Conservation (phyloP, 768 basidiomycete species). For the Rhodotorula diobovata region DNA sequence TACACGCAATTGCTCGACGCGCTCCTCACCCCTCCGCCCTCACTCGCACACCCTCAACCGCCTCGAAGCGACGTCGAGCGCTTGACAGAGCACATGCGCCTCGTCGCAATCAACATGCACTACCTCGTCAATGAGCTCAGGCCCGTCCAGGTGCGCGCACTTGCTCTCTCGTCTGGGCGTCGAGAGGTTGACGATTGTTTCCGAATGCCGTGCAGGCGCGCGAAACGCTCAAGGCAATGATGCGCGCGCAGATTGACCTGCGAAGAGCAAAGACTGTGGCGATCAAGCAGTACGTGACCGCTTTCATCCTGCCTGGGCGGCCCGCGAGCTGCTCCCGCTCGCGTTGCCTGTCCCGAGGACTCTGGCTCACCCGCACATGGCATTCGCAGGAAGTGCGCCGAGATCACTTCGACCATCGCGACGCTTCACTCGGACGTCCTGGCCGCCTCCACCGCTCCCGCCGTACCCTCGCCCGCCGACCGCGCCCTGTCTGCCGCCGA, state of each 20-base stretch:
- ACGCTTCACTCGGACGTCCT: background rate
- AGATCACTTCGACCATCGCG: background rate
- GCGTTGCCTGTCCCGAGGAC: background rate
- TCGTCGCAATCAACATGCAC: slow-evolving; percentile 80
- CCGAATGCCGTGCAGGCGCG: slow-evolving; percentile 65
- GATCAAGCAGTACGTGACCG: slow-evolving; percentile 62
- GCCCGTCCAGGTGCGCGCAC: slow-evolving; percentile 65
- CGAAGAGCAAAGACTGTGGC: slow-evolving; percentile 65
- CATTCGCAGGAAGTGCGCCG: background rate
- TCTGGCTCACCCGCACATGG: background rate
- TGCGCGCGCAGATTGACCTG: slow-evolving; percentile 70
- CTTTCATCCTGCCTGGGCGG: background rate
- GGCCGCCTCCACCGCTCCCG: background rate
- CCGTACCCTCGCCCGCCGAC: background rate
- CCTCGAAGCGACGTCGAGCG: slow-evolving; percentile 35
- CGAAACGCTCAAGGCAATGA: slow-evolving; percentile 73
- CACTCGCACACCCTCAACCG: slow-evolving; percentile 43
- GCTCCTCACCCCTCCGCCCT: slow-evolving; percentile 59
- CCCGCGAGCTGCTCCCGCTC: no score
- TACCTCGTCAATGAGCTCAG: slow-evolving; percentile 82
- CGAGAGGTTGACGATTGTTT: no score
- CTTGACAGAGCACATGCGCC: slow-evolving; percentile 65
- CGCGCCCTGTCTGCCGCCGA: background rate
- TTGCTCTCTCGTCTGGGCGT: background rate
- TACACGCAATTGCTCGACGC: slow-evolving; percentile 70